A percentile compares a stretch with the other conserved stretches of the same genome.
Evolutionary conservation across 768 basidiomycete species (phyloP).

Genomic region (Termitomyces sp.): DNA sequence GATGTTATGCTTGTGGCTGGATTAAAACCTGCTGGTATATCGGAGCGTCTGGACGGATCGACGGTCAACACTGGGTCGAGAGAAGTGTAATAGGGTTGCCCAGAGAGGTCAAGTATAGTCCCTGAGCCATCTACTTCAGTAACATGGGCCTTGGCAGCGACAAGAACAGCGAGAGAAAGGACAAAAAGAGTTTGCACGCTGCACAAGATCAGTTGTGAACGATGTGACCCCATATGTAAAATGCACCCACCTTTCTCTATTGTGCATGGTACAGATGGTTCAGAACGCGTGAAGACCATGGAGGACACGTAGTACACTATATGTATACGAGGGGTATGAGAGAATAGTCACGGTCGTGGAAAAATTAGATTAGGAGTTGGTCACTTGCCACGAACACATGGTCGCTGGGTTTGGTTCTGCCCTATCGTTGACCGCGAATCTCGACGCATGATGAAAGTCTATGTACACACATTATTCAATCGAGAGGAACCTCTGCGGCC

Average conservation of each 20-base stretch:
- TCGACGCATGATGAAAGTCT: not conserved
- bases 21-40: constrained; percentile 7
- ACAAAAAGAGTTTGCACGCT: constrained; percentile 4
- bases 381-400: not conserved
- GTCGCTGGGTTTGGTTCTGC: not conserved
- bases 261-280: not conserved
- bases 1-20: constrained; percentile 25
- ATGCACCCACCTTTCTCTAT: not conserved
- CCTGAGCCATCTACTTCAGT: constrained; percentile 9
- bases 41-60: constrained; percentile 2
- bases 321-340: not conserved
- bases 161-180: constrained; percentile 4
- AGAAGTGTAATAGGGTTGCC: constrained; percentile 20
- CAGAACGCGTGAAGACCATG: not conserved
- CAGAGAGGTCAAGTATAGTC: constrained; percentile 11
- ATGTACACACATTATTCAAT: too few relatives aligned
- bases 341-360: constrained; percentile 4
- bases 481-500: too few relatives aligned
- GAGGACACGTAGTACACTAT: not conserved
- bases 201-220: not conserved
- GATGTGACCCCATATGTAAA: not conserved
- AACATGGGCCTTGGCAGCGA: constrained; percentile 6
- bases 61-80: constrained; percentile 10
- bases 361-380: not conserved
- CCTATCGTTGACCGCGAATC: not conserved